phyloP scores from a whole-genome alignment of 1,139 yeast genomes.

The Geotrichum klebahnii region DNA sequence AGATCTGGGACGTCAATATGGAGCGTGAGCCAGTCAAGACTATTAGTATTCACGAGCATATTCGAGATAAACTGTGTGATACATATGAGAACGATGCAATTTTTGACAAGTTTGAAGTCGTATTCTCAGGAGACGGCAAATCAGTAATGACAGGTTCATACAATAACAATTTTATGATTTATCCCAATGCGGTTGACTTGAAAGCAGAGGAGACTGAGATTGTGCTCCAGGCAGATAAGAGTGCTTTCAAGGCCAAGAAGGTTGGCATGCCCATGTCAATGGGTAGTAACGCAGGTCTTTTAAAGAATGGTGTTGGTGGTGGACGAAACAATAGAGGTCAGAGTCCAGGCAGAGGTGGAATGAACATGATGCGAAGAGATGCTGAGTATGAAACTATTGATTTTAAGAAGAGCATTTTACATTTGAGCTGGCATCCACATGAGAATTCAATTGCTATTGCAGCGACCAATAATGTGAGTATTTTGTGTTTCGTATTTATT shows the following conservation, averaged over 20 bases:
- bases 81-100: slow-evolving; percentile 98
- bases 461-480: slow-evolving; percentile 90
- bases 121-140: slow-evolving; percentile 87
- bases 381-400: slow-evolving; percentile 82
- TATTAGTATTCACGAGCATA: slow-evolving; percentile 90
- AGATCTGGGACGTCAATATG: slow-evolving; percentile 96
- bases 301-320: slow-evolving; percentile 24
- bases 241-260: slow-evolving; percentile 85
- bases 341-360: slow-evolving; percentile 30
- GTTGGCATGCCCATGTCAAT: slow-evolving; percentile 41
- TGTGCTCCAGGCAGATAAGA: slow-evolving; percentile 93
- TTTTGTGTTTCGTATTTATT: slow-evolving; percentile 49
- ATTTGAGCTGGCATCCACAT: slow-evolving; percentile 96
- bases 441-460: slow-evolving; percentile 97
- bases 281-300: slow-evolving; percentile 24
- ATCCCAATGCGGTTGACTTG: slow-evolving; percentile 65
- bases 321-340: slow-evolving; percentile 21
- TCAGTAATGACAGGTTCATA: slow-evolving; percentile 96
- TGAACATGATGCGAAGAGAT: slow-evolving; percentile 39
- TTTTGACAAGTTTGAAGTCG: slow-evolving; percentile 96
- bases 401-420: slow-evolving; percentile 90
- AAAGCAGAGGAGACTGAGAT: slow-evolving; percentile 65
- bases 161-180: slow-evolving; percentile 94
- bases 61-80: slow-evolving; percentile 89
- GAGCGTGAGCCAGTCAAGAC: slow-evolving; percentile 91